A percentile compares a stretch with the other conserved stretches of the same genome.
phyloP scores from a whole-genome alignment of 2,329 filamentous ascomycete genomes.

The Clonostachys byssicola region DNA sequence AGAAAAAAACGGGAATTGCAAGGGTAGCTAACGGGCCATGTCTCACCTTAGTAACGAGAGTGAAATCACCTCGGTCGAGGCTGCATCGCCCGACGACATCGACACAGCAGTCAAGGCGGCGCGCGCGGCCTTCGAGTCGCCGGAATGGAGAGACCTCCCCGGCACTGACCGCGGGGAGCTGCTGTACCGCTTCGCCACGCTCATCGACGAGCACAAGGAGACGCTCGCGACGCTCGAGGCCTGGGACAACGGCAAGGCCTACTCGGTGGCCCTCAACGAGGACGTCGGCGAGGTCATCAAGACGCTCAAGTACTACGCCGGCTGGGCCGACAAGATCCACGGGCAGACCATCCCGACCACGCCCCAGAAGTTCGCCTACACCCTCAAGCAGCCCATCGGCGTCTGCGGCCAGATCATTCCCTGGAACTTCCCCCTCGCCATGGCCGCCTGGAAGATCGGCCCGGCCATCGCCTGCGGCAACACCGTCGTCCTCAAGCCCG shows the following conservation, averaged over 20 bases:
- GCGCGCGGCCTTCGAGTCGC: conserved; percentile 59
- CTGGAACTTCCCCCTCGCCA: conserved; percentile 68
- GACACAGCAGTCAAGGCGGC: conserved; percentile 30
- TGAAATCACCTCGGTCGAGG: conserved; percentile 7
- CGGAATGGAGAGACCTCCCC: conserved; percentile 62
- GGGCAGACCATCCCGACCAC: conserved; percentile 66
- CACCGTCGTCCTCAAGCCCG: conserved; percentile 54
- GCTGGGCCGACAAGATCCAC: conserved; percentile 68
- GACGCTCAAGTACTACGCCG: conserved; percentile 61
- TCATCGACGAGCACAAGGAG: conserved; percentile 59
- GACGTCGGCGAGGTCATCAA: conserved; percentile 39
- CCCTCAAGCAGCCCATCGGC: conserved; percentile 63
- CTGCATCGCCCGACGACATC: conserved; percentile 8
- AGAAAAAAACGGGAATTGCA: too few species aligned
- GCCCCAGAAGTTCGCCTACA: conserved; percentile 62
- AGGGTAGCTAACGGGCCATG: conserved; percentile 21
- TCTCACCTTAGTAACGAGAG: conserved; percentile 6
- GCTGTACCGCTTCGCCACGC: conserved; percentile 64
- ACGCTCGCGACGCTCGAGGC: conserved; percentile 52
- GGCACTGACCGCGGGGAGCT: conserved; percentile 61
- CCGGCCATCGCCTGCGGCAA: conserved; percentile 59
- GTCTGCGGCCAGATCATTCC: conserved; percentile 67
- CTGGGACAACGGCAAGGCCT: conserved; percentile 71
- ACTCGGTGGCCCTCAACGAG: conserved; percentile 51
- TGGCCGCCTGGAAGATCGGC: conserved; percentile 71